These are phyloP conservation scores for Mycena albidolilacea DNA, from an alignment of 768 basidiomycete genomes.

Conservation along the genomic window DNA sequence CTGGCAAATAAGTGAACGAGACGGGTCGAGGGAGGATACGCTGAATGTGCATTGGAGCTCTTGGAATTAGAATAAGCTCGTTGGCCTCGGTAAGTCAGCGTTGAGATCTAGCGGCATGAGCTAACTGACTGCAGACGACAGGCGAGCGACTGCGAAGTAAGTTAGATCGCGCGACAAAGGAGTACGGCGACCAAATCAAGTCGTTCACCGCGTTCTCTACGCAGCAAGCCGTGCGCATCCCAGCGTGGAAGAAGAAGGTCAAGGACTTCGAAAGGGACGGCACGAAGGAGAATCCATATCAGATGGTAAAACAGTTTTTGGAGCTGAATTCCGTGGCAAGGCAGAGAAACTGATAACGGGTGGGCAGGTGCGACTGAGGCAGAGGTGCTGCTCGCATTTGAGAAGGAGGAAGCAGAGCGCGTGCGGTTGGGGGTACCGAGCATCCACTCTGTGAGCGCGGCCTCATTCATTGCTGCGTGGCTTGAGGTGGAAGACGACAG, in stretches of 20 bases:
- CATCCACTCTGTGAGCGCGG: conserved; percentile 10
- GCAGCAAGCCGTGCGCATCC: conserved; percentile 1
- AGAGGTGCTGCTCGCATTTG: conserved; percentile 7
- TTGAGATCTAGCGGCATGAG: no score
- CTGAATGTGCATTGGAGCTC: background rate
- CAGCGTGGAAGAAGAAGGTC: background rate
- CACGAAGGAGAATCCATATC: background rate
- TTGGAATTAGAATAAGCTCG: background rate
- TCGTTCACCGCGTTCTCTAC: background rate
- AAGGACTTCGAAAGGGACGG: background rate
- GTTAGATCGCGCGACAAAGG: background rate
- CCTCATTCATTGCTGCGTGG: conserved; percentile 14
- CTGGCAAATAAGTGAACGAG: no score
- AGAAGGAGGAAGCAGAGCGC: conserved; percentile 16
- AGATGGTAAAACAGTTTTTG: background rate
- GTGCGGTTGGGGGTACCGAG: background rate
- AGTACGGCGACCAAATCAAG: background rate
- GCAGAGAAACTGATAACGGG: no score
- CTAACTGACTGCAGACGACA: background rate
- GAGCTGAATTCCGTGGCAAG: background rate
- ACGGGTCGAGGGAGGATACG: background rate
- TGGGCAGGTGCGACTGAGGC: background rate
- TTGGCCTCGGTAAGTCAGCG: background rate
- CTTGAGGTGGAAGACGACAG: conserved; percentile 25
- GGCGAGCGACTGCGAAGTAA: background rate